Evolutionary conservation across 1,139 yeast species (phyloP).

Genomic region (Yamadazyma spencermartinsiae): DNA sequence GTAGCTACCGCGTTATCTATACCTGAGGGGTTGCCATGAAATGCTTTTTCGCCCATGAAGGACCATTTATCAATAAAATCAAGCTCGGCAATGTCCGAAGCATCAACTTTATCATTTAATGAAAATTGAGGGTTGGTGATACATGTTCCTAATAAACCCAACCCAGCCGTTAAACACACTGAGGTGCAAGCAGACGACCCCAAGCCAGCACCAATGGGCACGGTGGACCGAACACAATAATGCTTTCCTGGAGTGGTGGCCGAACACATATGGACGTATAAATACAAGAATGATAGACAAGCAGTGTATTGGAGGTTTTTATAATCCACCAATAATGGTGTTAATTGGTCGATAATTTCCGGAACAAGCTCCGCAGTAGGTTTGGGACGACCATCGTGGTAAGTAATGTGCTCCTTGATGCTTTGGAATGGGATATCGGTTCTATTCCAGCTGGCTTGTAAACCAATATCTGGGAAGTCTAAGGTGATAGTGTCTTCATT

Average conservation of each 20-base stretch:
- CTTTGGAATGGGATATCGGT: conserved; percentile 62
- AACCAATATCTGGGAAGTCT: conserved; percentile 80
- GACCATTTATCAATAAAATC: conserved; percentile 82
- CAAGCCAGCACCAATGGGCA: conserved; percentile 96
- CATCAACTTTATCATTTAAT: conserved; percentile 29
- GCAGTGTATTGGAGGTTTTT: conserved; percentile 74
- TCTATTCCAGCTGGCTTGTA: conserved; percentile 62
- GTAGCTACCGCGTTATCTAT: conserved; percentile 97
- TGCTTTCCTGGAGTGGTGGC: conserved; percentile 49
- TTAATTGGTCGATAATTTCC: conserved; percentile 52
- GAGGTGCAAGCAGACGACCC: conserved; percentile 94
- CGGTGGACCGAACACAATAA: conserved; percentile 73
- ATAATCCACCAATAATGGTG: conserved; percentile 43
- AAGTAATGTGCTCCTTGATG: conserved; percentile 24
- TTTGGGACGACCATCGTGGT: conserved; percentile 32
- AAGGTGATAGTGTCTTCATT: conserved; percentile 49
- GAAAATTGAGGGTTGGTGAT: conserved; percentile 34
- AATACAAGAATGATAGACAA: conserved; percentile 80
- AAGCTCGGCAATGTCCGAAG: conserved; percentile 45
- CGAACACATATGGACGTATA: conserved; percentile 61
- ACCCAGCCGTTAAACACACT: conserved; percentile 79
- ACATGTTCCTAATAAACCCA: conserved; percentile 63
- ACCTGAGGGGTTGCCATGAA: conserved; percentile 97
- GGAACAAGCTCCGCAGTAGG: conserved; percentile 60
- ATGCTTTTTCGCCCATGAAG: conserved; percentile 89